These are phyloP conservation scores for Brasilioporus rufonigricans DNA, from an alignment of 768 basidiomycete species.

Conservation along the genomic window DNA sequence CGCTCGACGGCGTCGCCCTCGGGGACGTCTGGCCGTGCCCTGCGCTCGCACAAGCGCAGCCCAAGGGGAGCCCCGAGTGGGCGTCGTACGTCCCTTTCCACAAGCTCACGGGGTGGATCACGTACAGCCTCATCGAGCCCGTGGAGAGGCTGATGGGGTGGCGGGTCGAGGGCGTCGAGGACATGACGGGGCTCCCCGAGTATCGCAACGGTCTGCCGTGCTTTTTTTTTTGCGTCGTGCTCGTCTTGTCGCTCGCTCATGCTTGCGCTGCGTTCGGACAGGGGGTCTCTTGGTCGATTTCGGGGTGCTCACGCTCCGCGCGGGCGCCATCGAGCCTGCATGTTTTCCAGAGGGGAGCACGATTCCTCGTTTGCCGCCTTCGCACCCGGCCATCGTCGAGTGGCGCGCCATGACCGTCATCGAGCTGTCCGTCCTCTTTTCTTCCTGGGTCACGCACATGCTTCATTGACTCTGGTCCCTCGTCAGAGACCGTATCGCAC, in stretches of 20 bases:
- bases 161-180: slow-evolving; percentile 77
- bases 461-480: no score
- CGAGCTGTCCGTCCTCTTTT: slow-evolving; percentile 56
- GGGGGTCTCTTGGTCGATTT: slow-evolving; percentile 88
- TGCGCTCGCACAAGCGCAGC: slow-evolving; percentile 40
- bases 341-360: slow-evolving; percentile 25
- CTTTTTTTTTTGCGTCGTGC: no score
- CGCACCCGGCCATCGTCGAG: slow-evolving; percentile 90
- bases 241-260: neutral
- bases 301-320: slow-evolving; percentile 71
- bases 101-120: slow-evolving; percentile 93
- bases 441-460: neutral
- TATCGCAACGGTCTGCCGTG: slow-evolving; percentile 73
- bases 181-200: slow-evolving; percentile 92
- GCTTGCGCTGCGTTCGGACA: slow-evolving; percentile 25
- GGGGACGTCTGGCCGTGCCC: slow-evolving; percentile 95
- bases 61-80: slow-evolving; percentile 42
- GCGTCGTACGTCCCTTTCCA: slow-evolving; percentile 90
- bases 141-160: slow-evolving; percentile 76
- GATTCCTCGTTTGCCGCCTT: slow-evolving; percentile 65
- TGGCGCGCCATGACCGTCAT: slow-evolving; percentile 97
- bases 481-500: slow-evolving; percentile 74
- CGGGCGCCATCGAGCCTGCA: slow-evolving; percentile 49
- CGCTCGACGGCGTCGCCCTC: slow-evolving; percentile 65
- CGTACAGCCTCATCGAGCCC: slow-evolving; percentile 85